Base-by-base conservation (phyloP, 148 eudicot genomes). In the Cornus florida region DNA sequence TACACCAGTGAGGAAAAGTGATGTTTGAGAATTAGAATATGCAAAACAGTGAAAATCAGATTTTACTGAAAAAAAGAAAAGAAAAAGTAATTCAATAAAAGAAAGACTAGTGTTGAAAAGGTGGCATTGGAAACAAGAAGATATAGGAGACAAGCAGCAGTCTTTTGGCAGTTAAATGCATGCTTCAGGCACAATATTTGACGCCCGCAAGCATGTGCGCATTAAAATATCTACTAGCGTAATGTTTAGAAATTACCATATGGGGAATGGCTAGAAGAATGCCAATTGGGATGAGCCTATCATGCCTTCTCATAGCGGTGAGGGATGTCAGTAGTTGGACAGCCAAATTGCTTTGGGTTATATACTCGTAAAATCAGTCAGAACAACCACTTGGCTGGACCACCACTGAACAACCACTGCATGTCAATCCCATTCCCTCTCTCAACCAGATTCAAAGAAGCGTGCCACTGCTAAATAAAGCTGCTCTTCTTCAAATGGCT, bases 401-500 rank as follows among this genome's bases (percentile, higher is more conserved):
- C 74, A 59, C 31, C 41, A 62, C 56, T 6, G 8, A 43, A 32
- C 23, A 19, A 33, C 13, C 50, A 31, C 46, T 28, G 20, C 53
- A 64, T 7, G 76, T 77, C 48, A 82, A 59, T 71, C 53, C 72
- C 35, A 33, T 7, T 69, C 72, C 73, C 78, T 67, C 23, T 76
- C 43, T 85, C 81, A 87, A 80, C 80, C 82, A n/a, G 90, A 79
- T 79, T 81, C 87, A 68, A 93, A 93, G 90, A 93, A 93, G 62
- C 87, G 77, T 66, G 98, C 94, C 57, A 94, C 94, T 22, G 93
- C 94, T 24, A 85, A 74, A 81, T 93, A 95, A 4, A 95, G 86
- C 74, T 90, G 91, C 57, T 85, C 89, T 80, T 91, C 92, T 72
- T 87, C 91, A 41, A 95, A 92, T 56, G 98, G 98, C 80, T 95